Base-by-base conservation (phyloP, 306 rosid species). In the Parietaria judaica region DNA sequence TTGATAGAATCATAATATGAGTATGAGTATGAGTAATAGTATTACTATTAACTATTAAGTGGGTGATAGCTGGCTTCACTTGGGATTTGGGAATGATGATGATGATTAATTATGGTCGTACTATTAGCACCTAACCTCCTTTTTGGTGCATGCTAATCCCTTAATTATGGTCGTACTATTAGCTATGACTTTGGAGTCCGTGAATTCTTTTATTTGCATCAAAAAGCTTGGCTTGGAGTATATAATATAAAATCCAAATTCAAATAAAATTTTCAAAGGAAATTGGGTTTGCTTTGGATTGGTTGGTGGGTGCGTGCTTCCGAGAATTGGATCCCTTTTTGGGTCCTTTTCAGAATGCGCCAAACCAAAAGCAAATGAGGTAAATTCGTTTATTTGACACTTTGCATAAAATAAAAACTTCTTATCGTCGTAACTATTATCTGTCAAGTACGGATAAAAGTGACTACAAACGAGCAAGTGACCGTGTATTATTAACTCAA, bases 51-150 rank as follows among this genome's bases (percentile, higher is more conserved):
- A n/a, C n/a, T n/a, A n/a, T 15, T 15, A 23, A 14, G 63, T 38
- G 63, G 63, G 14, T 38, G 46, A 37, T 58, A 58, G 63, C 63
- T 58, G 63, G 23, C 37, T 58, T 58, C 15, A 4, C 53, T 49
- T n/a, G 45, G 53, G 8, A 4, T 6, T 49, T n/a, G 45, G 53
- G 8, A 7, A 36, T 11, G 49, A 58, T 7, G 46, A 36, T 11
- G 49, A 58, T 7, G 46, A 58, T 11, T 58, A 55, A 58, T 38
- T 36, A 49, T 49, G 13, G 14, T 4, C 6, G 11, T 58, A 58
- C 43, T 58, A 6, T 58, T 58, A 41, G 63, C 31, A 38, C 63
- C 63, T 58, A 58, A 49, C 14, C 53, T 49, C 49, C 49, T 38
- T 13, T 37, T 5, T 36, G n/a, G 48, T 31, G 48, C 44, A 8